Percentiles rank a stretch among this genome's conserved stretches.
phyloP scores from a whole-genome alignment of 306 rosid species.

The apple (Malus domestica) region ASM211411v1 NC_041801.1:18022501-18023000 shows the following conservation, averaged over 20 bases:
- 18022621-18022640: slow-evolving; percentile 69
- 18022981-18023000: slow-evolving; percentile 91
- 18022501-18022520: slow-evolving; percentile 87
- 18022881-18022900: slow-evolving; percentile 37
- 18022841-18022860: slow-evolving; percentile 40
- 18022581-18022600: slow-evolving; percentile 78
- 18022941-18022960: slow-evolving; percentile 97
- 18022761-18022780: slow-evolving; percentile 34
- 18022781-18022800: slow-evolving; percentile 26
- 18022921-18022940: slow-evolving; percentile 95
- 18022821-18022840: slow-evolving; percentile 33
- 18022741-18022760: slow-evolving; percentile 45
- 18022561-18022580: slow-evolving; percentile 89
- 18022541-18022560: slow-evolving; percentile 96
- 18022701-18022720: slow-evolving; percentile 47
- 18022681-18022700: slow-evolving; percentile 30
- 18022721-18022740: slow-evolving; percentile 36
- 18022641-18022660: slow-evolving; percentile 89
- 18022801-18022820: slow-evolving; percentile 27
- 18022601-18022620: slow-evolving; percentile 87
- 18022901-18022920: slow-evolving; percentile 97
- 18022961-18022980: slow-evolving; percentile 83
- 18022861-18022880: slow-evolving; percentile 16
- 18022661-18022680: slow-evolving; percentile 39
- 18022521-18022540: slow-evolving; percentile 94